phyloP scores from a whole-genome alignment of 768 basidiomycete genomes.

The Naganishia kalamii region DNA sequence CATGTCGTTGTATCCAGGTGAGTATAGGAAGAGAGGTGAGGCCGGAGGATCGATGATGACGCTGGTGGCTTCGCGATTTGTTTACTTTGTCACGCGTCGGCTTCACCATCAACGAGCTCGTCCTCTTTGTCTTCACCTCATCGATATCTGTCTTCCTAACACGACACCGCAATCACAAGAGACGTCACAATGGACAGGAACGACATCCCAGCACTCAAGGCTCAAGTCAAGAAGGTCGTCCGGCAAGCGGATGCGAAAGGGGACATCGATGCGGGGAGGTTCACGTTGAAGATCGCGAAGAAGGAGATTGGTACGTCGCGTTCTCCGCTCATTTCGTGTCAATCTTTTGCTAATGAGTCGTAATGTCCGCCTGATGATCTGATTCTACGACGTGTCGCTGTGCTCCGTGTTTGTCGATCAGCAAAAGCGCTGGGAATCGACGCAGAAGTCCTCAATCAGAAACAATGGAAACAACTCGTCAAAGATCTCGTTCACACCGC shows the following conservation, averaged over 20 bases:
- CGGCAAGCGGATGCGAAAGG: background rate
- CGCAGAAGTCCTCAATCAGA: background rate
- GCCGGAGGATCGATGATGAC: background rate
- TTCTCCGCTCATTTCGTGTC: background rate
- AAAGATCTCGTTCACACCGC: slow-evolving; percentile 5
- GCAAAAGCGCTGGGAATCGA: background rate
- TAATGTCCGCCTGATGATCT: background rate
- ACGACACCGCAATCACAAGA: background rate
- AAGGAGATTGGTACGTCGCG: background rate
- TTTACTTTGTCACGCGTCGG: background rate
- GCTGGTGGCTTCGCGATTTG: background rate
- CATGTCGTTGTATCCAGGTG: background rate
- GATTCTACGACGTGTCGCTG: background rate
- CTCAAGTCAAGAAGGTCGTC: background rate
- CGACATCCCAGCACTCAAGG: background rate
- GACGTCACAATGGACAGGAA: background rate
- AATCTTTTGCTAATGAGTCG: too few species aligned
- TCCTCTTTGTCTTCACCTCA: background rate
- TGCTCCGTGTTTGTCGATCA: background rate
- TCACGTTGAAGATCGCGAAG: slow-evolving; percentile 5
- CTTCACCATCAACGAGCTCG: too few species aligned
- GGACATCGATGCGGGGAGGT: slow-evolving; percentile 15
- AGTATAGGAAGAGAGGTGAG: background rate
- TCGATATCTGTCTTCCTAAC: background rate
- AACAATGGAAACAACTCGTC: slow-evolving; percentile 7